phyloP scores from a whole-genome alignment of 2,329 filamentous ascomycete genomes.

The Arthrobotrys iridis region DNA sequence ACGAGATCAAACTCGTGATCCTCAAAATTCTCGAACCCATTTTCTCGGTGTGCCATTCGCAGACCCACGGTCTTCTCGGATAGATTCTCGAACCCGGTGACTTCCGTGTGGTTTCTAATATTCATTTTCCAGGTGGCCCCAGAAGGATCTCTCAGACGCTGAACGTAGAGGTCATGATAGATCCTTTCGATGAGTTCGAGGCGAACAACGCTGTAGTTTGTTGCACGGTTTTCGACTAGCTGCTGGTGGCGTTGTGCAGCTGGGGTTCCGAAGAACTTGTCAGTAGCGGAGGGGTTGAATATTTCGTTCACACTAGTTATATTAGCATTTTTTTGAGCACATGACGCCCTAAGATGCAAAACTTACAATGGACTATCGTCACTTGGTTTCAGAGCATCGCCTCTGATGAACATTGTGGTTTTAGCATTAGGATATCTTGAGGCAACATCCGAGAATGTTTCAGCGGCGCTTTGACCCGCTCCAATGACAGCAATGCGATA shows the following conservation, averaged over 20 bases:
- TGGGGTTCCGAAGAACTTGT: slow-evolving; percentile 76
- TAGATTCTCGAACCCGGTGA: slow-evolving; percentile 70
- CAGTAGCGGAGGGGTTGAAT: slow-evolving; percentile 88
- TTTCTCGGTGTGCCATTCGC: slow-evolving; percentile 68
- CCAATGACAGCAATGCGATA: slow-evolving; percentile 87
- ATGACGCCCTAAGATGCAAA: slow-evolving; percentile 54
- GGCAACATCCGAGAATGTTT: slow-evolving; percentile 92
- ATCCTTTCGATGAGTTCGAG: slow-evolving; percentile 89
- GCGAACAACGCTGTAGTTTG: slow-evolving; percentile 94
- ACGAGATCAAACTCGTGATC: slow-evolving; percentile 76
- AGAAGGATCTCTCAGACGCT: slow-evolving; percentile 77
- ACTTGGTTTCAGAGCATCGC: slow-evolving; percentile 83
- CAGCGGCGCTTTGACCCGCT: slow-evolving; percentile 89
- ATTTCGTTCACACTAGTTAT: slow-evolving; percentile 83
- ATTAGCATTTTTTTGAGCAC: slow-evolving; percentile 10
- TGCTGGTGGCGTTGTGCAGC: slow-evolving; percentile 70
- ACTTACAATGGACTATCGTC: slow-evolving; percentile 95
- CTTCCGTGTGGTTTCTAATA: slow-evolving; percentile 75
- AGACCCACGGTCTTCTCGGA: slow-evolving; percentile 63
- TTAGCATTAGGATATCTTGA: slow-evolving; percentile 81
- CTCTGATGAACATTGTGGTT: slow-evolving; percentile 81
- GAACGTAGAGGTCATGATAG: slow-evolving; percentile 87
- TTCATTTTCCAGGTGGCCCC: slow-evolving; percentile 82
- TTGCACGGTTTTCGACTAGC: slow-evolving; percentile 77
- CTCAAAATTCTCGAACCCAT: slow-evolving; percentile 61